Base-by-base conservation (phyloP, 176 grass and related monocot genomes). In the Zizania latifolia region DNA sequence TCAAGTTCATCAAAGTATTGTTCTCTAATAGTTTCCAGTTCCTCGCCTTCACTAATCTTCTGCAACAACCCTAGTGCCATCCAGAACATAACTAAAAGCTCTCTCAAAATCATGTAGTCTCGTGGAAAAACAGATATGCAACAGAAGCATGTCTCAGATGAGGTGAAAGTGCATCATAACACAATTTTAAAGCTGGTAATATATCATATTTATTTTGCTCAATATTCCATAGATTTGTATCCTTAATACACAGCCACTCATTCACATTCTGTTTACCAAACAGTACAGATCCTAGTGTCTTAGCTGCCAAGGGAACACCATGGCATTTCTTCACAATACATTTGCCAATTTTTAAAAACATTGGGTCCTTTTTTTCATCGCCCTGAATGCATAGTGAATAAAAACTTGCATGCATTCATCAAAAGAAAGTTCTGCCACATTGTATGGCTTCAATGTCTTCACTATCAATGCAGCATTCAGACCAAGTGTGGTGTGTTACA, bases 161-260 rank as follows among this genome's bases (percentile, higher is more conserved):
- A 0, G 37, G 0, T 6, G 72, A 38, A 22, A 75, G 72, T 45
- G 26, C 72, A 75, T 75, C 56, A 45, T 75, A 75, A 59, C 71
- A 59, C 39, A 74, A 30, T 17, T 74, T 74, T 26, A 74, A 13
- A 16, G 35, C 71, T 43, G 54, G 4, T 1, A 59, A 40, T 2
- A 58, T 74, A 40, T 2, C 34, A 6, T 37, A 43, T 43, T 43
- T 43, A 43, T 43, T 21, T 66, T 39, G 19, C 9, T 40, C 63
- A 24, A 66, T 66, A 39, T 24, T 66, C 63, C 63, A 66, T 35
- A 66, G 11, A 2, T 66, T 40, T 11, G 37, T 21, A 7, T 66
- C 36, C 36, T 15, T 26, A 22, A 66, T 41, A 12, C 11, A 4
- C 7, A 5, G 0, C 63, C 63, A 66, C 39, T 66, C 35, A 13